Evolutionary conservation across 1,284 basidiomycete genomes (phyloP), one percentile per base, ranked within the genome.

Genomic region (Pholiota adiposa): DNA sequence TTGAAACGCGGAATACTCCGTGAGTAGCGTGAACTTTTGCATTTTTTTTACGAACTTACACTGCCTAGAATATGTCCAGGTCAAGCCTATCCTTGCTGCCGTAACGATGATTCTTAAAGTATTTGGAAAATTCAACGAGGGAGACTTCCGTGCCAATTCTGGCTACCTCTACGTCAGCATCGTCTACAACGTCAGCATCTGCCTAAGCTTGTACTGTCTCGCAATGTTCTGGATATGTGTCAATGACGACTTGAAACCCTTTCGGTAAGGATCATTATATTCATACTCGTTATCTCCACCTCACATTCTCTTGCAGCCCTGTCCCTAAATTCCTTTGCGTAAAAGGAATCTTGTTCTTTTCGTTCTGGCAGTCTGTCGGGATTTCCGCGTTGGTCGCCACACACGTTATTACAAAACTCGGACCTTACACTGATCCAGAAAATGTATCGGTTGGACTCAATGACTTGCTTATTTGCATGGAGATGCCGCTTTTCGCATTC

Each of bases 401-500:
- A 0, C 86, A 90, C 1, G 80, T 83, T 46, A 92, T 99, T 72
- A 88, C 79, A 33, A 83, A 82, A 51, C 86, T 96, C 40, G 94
- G 94, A 2, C 92, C 93, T 3, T 97, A 97, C 74, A 92, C 87
- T 12, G 93, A 97, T 72, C 80, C 81, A n/a, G 94, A 97, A 70
- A 89, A 93, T 69, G 94, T 98, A 69, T 94, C 94, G 0, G 81
- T 97, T 18, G 96, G 93, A 0, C 82, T 97, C 56, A 94, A 91
- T 16, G 96, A 97, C 74, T 88, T 89, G 8, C 81, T 97, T 59
- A 94, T 98, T 68, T 97, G 95, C 76, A 80, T 97, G 60, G 97
- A 99, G 77, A 98, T 99, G 97, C 96, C 97, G 0, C 77, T 98
- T 60, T 99, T 99, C 71, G 96, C 97, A 0, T 81, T 98, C 50